These are phyloP conservation scores for Auricularia auricula-judae DNA, from an alignment of 768 basidiomycete genomes.

Conservation along the genomic window DNA sequence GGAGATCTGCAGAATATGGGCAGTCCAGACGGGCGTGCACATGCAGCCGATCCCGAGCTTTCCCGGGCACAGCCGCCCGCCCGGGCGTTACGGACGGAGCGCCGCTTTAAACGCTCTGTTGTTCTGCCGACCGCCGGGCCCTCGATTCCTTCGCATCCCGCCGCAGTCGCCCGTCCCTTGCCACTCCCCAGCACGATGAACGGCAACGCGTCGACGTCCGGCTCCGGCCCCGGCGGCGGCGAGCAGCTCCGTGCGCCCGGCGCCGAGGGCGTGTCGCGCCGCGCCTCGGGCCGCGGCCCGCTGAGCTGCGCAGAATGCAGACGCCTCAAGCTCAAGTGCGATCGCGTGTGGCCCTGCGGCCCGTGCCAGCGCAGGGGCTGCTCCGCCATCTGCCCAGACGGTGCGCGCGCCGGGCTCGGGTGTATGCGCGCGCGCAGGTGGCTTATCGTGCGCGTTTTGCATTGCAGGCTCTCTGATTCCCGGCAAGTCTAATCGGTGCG, in stretches of 20 bases:
- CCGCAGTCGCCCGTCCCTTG: neutral
- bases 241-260: neutral
- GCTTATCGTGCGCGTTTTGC: neutral
- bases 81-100: neutral
- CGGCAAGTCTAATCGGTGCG: constrained; percentile 60
- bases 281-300: neutral
- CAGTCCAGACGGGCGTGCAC: neutral
- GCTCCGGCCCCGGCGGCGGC: neutral
- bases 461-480: constrained; percentile 53
- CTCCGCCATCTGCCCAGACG: constrained; percentile 66
- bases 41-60: neutral
- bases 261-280: neutral
- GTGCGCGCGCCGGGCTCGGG: constrained; percentile 21
- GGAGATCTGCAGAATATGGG: neutral
- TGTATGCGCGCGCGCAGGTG: constrained; percentile 2
- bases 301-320: constrained; percentile 1
- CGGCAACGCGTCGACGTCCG: neutral
- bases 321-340: neutral
- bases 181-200: neutral
- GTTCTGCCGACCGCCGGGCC: neutral
- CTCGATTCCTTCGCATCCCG: neutral
- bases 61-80: neutral
- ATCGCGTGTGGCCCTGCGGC: constrained; percentile 41
- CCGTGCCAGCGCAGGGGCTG: constrained; percentile 70
- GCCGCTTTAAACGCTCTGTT: neutral